Percentiles rank a stretch among this genome's conserved stretches.
phyloP scores from a whole-genome alignment of 2,329 filamentous ascomycete genomes.

The Knoxdaviesia proteae region DNA sequence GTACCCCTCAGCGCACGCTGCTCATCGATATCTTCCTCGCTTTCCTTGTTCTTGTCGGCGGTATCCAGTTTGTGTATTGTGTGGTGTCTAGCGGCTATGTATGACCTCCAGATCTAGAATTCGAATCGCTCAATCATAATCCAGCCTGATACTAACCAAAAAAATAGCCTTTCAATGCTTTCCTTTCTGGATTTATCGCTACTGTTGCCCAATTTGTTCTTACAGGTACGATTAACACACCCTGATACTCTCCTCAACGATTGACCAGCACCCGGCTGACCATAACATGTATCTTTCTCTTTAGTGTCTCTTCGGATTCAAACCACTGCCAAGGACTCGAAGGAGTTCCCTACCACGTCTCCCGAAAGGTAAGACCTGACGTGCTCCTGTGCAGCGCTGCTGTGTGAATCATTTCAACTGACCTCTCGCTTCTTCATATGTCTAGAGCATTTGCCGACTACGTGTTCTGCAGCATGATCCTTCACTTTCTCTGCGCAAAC shows the following conservation, averaged over 20 bases:
- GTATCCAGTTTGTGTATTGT: conserved; percentile 86
- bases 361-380: conserved; percentile 45
- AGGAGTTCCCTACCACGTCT: conserved; percentile 54
- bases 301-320: conserved; percentile 67
- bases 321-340: conserved; percentile 54
- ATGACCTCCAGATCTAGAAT: conserved; percentile 18
- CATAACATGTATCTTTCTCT: background rate
- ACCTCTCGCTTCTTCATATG: background rate
- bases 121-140: background rate
- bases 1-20: conserved; percentile 79
- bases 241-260: background rate
- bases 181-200: conserved; percentile 82
- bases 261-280: background rate
- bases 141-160: conserved; percentile 6
- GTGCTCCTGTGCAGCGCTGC: too few species aligned
- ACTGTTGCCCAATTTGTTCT: conserved; percentile 96
- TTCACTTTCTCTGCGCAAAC: conserved; percentile 99
- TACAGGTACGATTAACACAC: conserved; percentile 42
- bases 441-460: conserved; percentile 85
- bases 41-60: conserved; percentile 70
- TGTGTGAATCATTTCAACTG: background rate
- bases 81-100: conserved; percentile 87
- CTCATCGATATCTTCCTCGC: conserved; percentile 79
- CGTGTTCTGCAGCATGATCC: conserved; percentile 77
- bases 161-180: conserved; percentile 85